Base-by-base conservation (phyloP, 371 early-diverging fungal genomes). In the Catenaria anguillulae region DNA sequence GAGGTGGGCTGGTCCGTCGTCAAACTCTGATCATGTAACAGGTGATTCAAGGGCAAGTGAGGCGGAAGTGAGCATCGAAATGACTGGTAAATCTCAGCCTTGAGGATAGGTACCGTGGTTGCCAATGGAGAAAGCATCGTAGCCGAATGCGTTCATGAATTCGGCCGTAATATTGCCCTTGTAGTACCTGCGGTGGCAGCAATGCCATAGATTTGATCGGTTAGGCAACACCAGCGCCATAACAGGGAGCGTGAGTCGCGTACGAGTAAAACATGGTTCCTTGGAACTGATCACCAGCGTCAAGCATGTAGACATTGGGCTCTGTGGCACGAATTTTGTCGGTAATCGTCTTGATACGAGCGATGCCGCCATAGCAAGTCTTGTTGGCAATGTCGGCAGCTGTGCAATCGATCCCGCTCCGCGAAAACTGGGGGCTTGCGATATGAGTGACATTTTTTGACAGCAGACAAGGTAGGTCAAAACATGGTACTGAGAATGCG, bases 221-320 rank as follows among this genome's bases (percentile, higher is more conserved):
- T n/a, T n/a, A n/a, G n/a, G n/a, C n/a, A n/a, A n/a, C n/a, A n/a
- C n/a, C n/a, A n/a, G n/a, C n/a, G n/a, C n/a, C n/a, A n/a, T n/a
- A n/a, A n/a, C n/a, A n/a, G n/a, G n/a, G n/a, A n/a, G n/a, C n/a
- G n/a, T n/a, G n/a, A n/a, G n/a, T n/a, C n/a, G n/a, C n/a, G n/a
- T n/a, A n/a, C 19, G 12, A 19, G 45, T 43, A 43, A 23, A 43
- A 43, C 45, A 43, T 4, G 10, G 45, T 17, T 2, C 45, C 45
- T 23, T 73, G 71, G 63, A 84, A 74, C 66, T 85, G 79, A 64
- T 87, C 88, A 29, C 85, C 87, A 8, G 78, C 87, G 63, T 87
- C 84, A 42, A 87, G 64, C 23, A 86, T 67, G 35, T 83, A 55
- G 4, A 74, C 66, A 62, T 70, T 66, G 66, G 77, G 65, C 33